phyloP scores from a whole-genome alignment of 129 eudicot genomes.

The Flaveria bidentis region DNA sequence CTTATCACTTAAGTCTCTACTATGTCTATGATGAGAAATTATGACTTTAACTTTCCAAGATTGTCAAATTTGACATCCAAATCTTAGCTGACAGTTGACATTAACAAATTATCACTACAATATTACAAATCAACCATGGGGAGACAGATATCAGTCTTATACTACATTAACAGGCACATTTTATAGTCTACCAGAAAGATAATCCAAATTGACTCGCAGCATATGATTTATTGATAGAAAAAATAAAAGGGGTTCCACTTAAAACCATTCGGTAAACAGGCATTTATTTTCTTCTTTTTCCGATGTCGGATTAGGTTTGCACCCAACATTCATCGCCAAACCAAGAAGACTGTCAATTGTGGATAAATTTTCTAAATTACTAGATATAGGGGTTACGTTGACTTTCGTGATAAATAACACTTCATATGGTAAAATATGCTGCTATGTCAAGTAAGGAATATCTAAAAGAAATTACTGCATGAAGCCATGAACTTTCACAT shows the following conservation, averaged over 20 bases:
- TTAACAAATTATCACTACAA: background rate
- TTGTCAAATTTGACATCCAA: background rate
- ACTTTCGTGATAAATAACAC: background rate
- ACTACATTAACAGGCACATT: constrained; percentile 3
- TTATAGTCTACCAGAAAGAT: background rate
- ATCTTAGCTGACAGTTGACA: background rate
- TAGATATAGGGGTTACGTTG: background rate
- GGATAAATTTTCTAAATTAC: constrained; percentile 6
- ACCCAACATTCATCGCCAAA: background rate
- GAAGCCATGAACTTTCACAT: background rate
- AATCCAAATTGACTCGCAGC: background rate
- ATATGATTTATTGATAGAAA: background rate
- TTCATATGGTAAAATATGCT: constrained; percentile 1
- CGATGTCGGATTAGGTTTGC: background rate
- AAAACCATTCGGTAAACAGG: too few relatives aligned
- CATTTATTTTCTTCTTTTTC: background rate
- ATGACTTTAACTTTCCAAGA: constrained; percentile 1
- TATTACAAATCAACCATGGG: constrained; percentile 7
- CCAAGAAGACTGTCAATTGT: background rate
- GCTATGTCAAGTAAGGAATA: constrained; percentile 8
- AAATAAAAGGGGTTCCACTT: too few relatives aligned
- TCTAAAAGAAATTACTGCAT: background rate
- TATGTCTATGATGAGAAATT: background rate
- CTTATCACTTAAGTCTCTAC: background rate
- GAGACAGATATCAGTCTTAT: background rate